Percentiles rank a stretch among this genome's conserved stretches.
These are phyloP conservation scores for Raffaelea deltoideospora DNA, from an alignment of 2,329 filamentous ascomycete species.

Conservation along the genomic window DNA sequence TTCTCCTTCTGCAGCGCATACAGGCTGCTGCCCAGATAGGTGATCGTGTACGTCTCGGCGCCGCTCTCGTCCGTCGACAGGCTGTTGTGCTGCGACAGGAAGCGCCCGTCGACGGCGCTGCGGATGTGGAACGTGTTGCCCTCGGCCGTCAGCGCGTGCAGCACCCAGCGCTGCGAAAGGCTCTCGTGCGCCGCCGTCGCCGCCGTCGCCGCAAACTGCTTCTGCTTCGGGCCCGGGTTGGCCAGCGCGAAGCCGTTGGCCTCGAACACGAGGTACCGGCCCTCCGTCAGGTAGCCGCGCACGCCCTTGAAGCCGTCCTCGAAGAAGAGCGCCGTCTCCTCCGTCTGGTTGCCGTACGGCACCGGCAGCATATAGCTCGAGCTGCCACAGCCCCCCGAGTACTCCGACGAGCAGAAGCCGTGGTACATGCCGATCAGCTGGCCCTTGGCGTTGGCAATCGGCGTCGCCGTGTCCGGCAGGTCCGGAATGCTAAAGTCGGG, in stretches of 20 bases:
- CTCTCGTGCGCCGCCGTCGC: slow-evolving; percentile 21
- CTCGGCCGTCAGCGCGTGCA: slow-evolving; percentile 22
- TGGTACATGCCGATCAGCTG: slow-evolving; percentile 25
- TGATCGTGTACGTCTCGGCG: slow-evolving; percentile 12
- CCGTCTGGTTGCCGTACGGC: slow-evolving; percentile 27
- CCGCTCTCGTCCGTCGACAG: slow-evolving; percentile 9
- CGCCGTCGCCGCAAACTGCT: slow-evolving; percentile 10
- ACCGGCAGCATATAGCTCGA: slow-evolving; percentile 15
- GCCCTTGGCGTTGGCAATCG: slow-evolving; percentile 24
- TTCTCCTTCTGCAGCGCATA: slow-evolving; percentile 14
- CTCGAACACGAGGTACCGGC: slow-evolving; percentile 37
- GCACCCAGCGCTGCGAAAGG: slow-evolving; percentile 31
- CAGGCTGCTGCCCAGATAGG: slow-evolving; percentile 11
- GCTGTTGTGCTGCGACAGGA: slow-evolving; percentile 10
- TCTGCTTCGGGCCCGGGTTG: slow-evolving; percentile 12
- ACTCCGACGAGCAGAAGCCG: slow-evolving; percentile 22
- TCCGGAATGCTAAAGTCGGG: slow-evolving; percentile 32
- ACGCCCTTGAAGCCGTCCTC: slow-evolving; percentile 39
- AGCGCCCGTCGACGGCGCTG: slow-evolving; percentile 12
- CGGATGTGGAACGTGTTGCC: slow-evolving; percentile 14
- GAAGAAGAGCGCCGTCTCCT: slow-evolving; percentile 23
- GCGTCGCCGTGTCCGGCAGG: slow-evolving; percentile 26
- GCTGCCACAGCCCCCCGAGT: slow-evolving; percentile 17
- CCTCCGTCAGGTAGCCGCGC: slow-evolving; percentile 36
- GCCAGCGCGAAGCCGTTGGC: slow-evolving; percentile 25